Conservation (phyloP, 202 grass and related monocot genomes). For the Panicum hallii region DNA sequence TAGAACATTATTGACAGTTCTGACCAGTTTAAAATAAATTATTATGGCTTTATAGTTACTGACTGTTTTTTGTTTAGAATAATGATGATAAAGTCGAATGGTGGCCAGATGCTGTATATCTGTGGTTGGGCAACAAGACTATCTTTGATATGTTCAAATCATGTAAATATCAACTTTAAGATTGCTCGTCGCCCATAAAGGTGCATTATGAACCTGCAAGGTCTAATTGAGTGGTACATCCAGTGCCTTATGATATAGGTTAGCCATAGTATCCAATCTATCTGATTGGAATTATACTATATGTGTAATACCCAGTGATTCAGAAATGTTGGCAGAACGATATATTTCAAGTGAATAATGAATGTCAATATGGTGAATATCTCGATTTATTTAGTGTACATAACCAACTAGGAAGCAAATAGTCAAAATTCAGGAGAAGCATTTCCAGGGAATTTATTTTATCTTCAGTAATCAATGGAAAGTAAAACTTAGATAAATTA, state of each 20-base stretch:
- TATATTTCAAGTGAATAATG: neutral
- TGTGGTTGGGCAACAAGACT: neutral
- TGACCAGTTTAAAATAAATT: neutral
- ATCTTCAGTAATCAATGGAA: neutral
- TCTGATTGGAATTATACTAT: neutral
- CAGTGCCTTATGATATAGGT: neutral
- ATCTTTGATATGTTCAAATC: conserved; percentile 8
- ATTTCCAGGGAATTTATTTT: conserved; percentile 9
- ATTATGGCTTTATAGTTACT: neutral
- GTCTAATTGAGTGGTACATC: neutral
- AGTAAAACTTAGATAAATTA: conserved; percentile 14
- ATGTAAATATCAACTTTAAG: neutral
- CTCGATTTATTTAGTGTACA: neutral
- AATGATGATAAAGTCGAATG: neutral
- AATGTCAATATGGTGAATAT: neutral
- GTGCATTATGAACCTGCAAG: neutral
- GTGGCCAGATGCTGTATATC: neutral
- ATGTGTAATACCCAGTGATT: neutral
- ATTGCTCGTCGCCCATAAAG: neutral
- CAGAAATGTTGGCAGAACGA: conserved; percentile 12
- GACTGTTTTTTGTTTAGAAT: neutral
- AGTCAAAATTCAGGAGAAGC: neutral
- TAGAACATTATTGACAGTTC: neutral
- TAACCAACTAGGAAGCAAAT: neutral
- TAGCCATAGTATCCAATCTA: neutral